These are phyloP conservation scores for Mesembryanthemum crystallinum DNA, from an alignment of 148 eudicot species.

Conservation along the genomic window DNA sequence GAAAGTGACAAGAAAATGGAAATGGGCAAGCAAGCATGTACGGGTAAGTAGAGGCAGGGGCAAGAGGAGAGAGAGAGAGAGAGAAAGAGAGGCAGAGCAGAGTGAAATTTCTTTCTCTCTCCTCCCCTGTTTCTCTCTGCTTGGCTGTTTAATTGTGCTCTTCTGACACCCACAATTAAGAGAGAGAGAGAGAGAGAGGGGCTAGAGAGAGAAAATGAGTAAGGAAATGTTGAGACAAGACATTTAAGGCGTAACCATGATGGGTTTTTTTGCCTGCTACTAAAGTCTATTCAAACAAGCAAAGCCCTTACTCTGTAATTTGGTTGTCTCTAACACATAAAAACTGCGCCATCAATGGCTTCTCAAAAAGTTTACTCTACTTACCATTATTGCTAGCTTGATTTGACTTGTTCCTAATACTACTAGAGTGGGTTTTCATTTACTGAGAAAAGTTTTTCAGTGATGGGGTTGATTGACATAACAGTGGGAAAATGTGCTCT, in stretches of 20 bases:
- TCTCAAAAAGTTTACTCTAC: background rate
- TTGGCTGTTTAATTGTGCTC: conserved; percentile 11
- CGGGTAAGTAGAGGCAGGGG: background rate
- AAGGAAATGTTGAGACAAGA: conserved; percentile 28
- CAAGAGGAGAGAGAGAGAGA: background rate
- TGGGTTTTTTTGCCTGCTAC: background rate
- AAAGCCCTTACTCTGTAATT: too few species aligned
- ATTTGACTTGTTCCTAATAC: too few species aligned
- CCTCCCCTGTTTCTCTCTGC: background rate
- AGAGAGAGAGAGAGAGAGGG: conserved; percentile 3
- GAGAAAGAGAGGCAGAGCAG: too few species aligned
- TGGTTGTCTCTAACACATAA: too few species aligned
- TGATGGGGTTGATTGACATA: conserved; percentile 24
- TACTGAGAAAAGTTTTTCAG: background rate
- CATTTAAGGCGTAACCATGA: conserved; percentile 26
- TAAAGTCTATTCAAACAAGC: background rate
- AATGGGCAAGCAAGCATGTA: conserved; percentile 27
- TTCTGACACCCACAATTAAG: conserved; percentile 9
- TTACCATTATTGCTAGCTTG: background rate
- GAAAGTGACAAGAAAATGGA: conserved; percentile 32
- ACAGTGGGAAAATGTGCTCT: conserved; percentile 33
- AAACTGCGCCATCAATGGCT: background rate
- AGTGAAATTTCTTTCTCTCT: background rate
- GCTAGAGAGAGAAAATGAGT: background rate
- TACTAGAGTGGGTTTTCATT: too few species aligned